These are phyloP conservation scores for Ustilago nuda DNA, from an alignment of 1,284 basidiomycete species.

Conservation along the genomic window DNA sequence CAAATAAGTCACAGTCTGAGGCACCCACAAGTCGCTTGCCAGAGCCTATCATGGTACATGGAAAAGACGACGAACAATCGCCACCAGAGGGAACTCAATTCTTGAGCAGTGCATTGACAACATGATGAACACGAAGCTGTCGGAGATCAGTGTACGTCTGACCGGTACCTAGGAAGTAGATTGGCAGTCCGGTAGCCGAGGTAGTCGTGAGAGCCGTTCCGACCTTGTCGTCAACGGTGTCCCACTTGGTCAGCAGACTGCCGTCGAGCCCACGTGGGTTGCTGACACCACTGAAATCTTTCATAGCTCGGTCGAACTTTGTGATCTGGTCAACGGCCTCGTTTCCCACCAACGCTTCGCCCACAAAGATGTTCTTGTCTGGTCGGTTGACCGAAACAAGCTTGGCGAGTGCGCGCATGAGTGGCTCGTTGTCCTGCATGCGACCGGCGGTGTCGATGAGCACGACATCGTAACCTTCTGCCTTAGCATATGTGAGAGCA, in stretches of 20 bases:
- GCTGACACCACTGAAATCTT: constrained; percentile 66
- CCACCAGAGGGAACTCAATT: constrained; percentile 34
- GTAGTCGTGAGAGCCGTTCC: constrained; percentile 67
- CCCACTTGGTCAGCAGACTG: constrained; percentile 68
- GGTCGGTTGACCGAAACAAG: constrained; percentile 66
- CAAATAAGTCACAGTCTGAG: background rate
- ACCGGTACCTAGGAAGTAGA: constrained; percentile 67
- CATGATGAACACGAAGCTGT: constrained; percentile 65
- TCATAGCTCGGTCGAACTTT: constrained; percentile 65
- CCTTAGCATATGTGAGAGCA: constrained; percentile 75
- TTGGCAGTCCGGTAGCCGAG: constrained; percentile 66
- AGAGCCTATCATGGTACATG: constrained; percentile 13
- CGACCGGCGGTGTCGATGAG: constrained; percentile 69
- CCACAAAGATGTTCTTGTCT: constrained; percentile 69
- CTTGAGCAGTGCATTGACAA: constrained; percentile 67
- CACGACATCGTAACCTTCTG: constrained; percentile 64
- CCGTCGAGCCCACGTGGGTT: constrained; percentile 66
- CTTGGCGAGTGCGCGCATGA: constrained; percentile 68
- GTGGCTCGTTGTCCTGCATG: constrained; percentile 69
- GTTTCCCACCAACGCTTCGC: constrained; percentile 69
- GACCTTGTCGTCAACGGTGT: constrained; percentile 68
- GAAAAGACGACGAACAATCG: background rate
- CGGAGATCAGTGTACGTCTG: constrained; percentile 69
- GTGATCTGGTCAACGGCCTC: constrained; percentile 68
- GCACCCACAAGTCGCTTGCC: background rate